Evolutionary conservation across 192 early-diverging fungal genomes (phyloP).

Genomic region (Phycomyces nitens): DNA sequence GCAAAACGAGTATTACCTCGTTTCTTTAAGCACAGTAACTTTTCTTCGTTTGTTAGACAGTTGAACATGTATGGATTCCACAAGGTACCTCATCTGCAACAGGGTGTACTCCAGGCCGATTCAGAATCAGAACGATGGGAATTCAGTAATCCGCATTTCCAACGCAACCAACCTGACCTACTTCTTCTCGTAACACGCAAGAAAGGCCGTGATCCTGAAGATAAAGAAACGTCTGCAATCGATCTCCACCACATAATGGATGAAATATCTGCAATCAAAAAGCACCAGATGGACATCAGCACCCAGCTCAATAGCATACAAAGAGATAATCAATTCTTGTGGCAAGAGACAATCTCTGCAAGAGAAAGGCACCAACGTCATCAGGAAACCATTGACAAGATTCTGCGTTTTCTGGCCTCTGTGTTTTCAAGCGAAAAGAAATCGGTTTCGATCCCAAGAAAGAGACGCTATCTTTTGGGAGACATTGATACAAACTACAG

Average conservation of each 20-base stretch:
- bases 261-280: conserved; percentile 87
- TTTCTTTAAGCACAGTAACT: conserved; percentile 92
- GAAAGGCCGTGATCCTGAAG: conserved; percentile 49
- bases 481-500: conserved; percentile 14
- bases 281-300: conserved; percentile 89
- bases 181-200: conserved; percentile 85
- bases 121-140: conserved; percentile 82
- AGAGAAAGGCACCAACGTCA: conserved; percentile 82
- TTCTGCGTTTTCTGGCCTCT: conserved; percentile 85
- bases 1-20: conserved; percentile 63
- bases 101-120: conserved; percentile 77
- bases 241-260: conserved; percentile 59
- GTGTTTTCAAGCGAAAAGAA: conserved; percentile 73
- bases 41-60: conserved; percentile 86
- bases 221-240: conserved; percentile 45
- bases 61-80: conserved; percentile 97
- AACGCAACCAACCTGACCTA: conserved; percentile 84
- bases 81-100: conserved; percentile 89
- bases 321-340: conserved; percentile 82
- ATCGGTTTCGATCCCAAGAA: conserved; percentile 44
- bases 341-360: conserved; percentile 74
- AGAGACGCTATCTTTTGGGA: conserved; percentile 36
- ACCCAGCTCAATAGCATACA: conserved; percentile 85
- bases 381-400: conserved; percentile 92
- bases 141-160: conserved; percentile 88